These are phyloP conservation scores for Herpetospermum pedunculosum DNA, from an alignment of 306 rosid species.

Conservation along the genomic window DNA sequence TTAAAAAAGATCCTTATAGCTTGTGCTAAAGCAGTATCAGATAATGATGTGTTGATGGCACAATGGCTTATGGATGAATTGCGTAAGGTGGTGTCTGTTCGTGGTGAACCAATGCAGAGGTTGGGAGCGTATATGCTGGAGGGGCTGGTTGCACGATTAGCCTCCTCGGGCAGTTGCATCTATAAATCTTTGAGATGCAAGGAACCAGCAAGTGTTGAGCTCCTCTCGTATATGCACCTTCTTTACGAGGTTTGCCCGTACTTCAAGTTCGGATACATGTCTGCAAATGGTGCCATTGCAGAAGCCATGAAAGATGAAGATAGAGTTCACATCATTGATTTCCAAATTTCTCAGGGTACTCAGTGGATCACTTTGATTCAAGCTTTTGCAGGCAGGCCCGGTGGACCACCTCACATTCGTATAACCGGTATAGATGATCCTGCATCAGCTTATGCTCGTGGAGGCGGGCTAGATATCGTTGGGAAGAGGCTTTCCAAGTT, in stretches of 20 bases:
- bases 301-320: slow-evolving; percentile 89
- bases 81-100: slow-evolving; percentile 72
- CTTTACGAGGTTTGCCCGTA: slow-evolving; percentile 88
- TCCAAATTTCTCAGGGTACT: slow-evolving; percentile 85
- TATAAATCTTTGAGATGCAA: slow-evolving; percentile 67
- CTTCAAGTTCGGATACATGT: slow-evolving; percentile 94
- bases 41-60: slow-evolving; percentile 53
- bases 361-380: slow-evolving; percentile 92
- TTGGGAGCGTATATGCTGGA: slow-evolving; percentile 96
- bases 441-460: slow-evolving; percentile 80
- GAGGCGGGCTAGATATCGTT: slow-evolving; percentile 74
- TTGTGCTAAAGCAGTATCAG: slow-evolving; percentile 73
- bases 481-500: slow-evolving; percentile 64
- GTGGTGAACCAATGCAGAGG: slow-evolving; percentile 91
- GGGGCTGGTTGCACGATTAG: slow-evolving; percentile 66
- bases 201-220: slow-evolving; percentile 68
- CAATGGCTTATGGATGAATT: slow-evolving; percentile 71
- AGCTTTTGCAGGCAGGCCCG: slow-evolving; percentile 97
- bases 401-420: slow-evolving; percentile 91
- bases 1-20: slow-evolving; percentile 52
- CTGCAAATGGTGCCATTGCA: slow-evolving; percentile 97
- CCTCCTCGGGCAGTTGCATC: slow-evolving; percentile 66
- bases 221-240: slow-evolving; percentile 80
- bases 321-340: slow-evolving; percentile 84
- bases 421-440: slow-evolving; percentile 86